phyloP scores from a whole-genome alignment of 1,284 basidiomycete species.

The Cystobasidiaceae sp. region DNA sequence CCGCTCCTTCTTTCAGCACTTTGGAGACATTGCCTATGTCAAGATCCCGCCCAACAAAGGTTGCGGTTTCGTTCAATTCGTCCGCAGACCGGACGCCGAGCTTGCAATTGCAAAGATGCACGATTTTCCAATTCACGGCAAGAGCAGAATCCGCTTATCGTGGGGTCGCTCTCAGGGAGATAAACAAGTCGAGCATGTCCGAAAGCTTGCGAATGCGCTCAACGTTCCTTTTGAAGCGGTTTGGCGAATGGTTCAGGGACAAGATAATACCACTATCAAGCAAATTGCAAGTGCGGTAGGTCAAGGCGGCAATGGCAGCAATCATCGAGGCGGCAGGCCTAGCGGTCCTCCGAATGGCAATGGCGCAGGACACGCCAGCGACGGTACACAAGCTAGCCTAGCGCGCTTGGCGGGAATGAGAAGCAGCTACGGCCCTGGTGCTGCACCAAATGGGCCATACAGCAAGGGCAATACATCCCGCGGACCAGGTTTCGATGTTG shows the following conservation, averaged over 20 bases:
- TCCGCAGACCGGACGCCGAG: constrained; percentile 84
- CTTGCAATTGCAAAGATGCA: constrained; percentile 92
- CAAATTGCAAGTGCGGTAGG: constrained; percentile 42
- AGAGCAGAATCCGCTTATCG: constrained; percentile 72
- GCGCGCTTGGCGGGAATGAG: constrained; percentile 8
- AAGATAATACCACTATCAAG: constrained; percentile 42
- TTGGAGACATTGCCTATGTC: constrained; percentile 88
- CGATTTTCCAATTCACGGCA: constrained; percentile 85
- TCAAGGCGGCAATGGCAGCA: constrained; percentile 5
- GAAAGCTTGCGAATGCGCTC: constrained; percentile 41
- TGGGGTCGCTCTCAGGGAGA: constrained; percentile 76
- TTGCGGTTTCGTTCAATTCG: constrained; percentile 92
- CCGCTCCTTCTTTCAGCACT: constrained; percentile 75
- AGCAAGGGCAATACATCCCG: not conserved
- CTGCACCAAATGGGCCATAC: not conserved
- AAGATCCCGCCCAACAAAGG: constrained; percentile 93
- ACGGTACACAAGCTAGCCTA: constrained; percentile 8
- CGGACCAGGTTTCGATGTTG: not conserved
- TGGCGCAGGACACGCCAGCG: not conserved
- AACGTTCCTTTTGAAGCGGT: constrained; percentile 42
- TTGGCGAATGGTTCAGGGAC: constrained; percentile 41
- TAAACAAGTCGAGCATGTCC: constrained; percentile 44
- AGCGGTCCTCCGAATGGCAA: not conserved
- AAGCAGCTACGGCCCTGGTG: not conserved
- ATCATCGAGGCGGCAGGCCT: not conserved